Evolutionary conservation across 2,329 filamentous ascomycete genomes (phyloP).

Genomic region (Lojkania enalia): DNA sequence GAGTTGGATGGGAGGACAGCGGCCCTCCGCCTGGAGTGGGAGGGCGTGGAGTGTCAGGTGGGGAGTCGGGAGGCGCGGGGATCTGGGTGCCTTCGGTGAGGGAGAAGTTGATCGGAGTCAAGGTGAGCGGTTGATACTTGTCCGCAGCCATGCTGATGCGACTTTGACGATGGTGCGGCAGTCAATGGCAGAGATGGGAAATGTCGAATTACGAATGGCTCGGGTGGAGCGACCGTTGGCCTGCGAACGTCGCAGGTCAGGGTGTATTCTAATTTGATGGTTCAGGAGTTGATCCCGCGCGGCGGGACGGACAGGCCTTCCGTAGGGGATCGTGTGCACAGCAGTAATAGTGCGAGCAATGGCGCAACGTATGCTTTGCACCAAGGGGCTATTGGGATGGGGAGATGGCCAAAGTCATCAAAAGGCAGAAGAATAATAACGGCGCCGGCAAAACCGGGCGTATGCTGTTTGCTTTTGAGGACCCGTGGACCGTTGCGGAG

Average conservation of each 20-base stretch:
- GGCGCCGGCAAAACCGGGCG: conserved; percentile 10
- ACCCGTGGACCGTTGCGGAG: conserved; percentile 9
- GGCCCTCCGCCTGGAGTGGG: conserved; percentile 45
- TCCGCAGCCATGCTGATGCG: conserved; percentile 28
- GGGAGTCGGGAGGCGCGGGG: conserved; percentile 46
- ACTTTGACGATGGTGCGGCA: conserved; percentile 6
- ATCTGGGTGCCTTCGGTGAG: conserved; percentile 48
- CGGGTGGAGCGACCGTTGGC: conserved; percentile 3
- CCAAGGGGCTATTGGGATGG: too few species aligned
- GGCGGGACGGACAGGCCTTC: conserved; percentile 25
- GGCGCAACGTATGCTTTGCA: too few species aligned
- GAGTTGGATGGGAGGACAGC: conserved; percentile 48
- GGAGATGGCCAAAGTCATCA: too few species aligned
- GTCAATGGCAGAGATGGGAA: conserved; percentile 14
- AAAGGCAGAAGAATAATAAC: conserved; percentile 1
- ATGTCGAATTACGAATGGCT: conserved; percentile 19
- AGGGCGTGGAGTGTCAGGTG: conserved; percentile 43
- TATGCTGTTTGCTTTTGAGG: conserved; percentile 10
- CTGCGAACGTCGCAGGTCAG: conserved; percentile 9
- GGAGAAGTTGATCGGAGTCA: conserved; percentile 47
- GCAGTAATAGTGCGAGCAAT: too few species aligned
- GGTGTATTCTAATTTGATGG: conserved; percentile 12
- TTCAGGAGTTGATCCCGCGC: conserved; percentile 36
- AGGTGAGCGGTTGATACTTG: conserved; percentile 43
- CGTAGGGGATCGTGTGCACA: too few species aligned